These are phyloP conservation scores for apple (Malus domestica) DNA, from an alignment of 306 rosid genomes.

Conservation along the genomic window DNA sequence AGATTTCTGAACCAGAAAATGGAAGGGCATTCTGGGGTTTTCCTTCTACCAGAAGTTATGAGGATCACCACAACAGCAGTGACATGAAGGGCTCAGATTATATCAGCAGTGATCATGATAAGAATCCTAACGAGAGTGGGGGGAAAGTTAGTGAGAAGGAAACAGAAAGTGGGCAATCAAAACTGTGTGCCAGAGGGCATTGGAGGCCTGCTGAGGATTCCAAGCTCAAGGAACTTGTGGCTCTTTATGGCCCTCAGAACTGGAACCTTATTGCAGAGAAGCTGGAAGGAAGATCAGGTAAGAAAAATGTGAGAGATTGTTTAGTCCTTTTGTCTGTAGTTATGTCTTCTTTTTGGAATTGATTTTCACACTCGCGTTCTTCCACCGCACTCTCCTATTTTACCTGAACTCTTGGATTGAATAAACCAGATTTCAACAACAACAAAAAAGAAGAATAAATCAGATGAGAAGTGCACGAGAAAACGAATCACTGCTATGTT, in stretches of 20 bases:
- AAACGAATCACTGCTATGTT: too few relatives aligned
- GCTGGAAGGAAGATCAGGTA: slow-evolving; percentile 98
- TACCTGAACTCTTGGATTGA: too few relatives aligned
- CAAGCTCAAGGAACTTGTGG: slow-evolving; percentile 86
- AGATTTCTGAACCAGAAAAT: slow-evolving; percentile 29
- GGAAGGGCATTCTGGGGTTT: slow-evolving; percentile 41
- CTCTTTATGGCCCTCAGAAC: slow-evolving; percentile 93
- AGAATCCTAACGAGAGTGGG: slow-evolving; percentile 36
- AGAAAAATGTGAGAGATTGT: not conserved
- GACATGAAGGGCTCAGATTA: slow-evolving; percentile 41
- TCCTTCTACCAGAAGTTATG: slow-evolving; percentile 49
- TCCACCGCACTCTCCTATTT: not conserved
- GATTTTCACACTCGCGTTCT: not conserved
- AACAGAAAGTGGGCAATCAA: slow-evolving; percentile 53
- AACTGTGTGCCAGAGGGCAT: slow-evolving; percentile 91
- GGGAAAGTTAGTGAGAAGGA: slow-evolving; percentile 27
- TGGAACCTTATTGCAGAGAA: slow-evolving; percentile 97
- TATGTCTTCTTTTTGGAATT: not conserved
- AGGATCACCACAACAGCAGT: slow-evolving; percentile 29
- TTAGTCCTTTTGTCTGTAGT: not conserved
- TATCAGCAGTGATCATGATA: slow-evolving; percentile 38
- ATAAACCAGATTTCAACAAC: too few relatives aligned
- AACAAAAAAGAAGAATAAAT: too few relatives aligned
- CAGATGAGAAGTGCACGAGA: too few relatives aligned
- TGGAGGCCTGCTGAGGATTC: slow-evolving; percentile 99